Evolutionary conservation across 148 eudicot species (phyloP).

Genomic region (Rhododendron ovatum): DNA sequence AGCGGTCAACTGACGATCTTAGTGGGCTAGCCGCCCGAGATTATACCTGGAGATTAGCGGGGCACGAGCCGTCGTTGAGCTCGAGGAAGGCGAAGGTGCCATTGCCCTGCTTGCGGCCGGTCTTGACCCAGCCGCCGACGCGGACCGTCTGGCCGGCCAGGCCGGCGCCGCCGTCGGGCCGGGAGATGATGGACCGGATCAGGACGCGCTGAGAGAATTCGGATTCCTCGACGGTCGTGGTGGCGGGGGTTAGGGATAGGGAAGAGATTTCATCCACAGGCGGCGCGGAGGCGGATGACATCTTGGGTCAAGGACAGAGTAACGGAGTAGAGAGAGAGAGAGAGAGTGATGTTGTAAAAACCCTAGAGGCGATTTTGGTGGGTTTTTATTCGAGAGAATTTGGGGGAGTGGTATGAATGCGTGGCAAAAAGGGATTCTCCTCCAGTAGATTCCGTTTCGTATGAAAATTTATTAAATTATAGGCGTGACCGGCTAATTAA

Average conservation of each 20-base stretch:
- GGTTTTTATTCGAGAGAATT: background rate
- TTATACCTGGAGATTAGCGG: slow-evolving; percentile 68
- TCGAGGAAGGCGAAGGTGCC: slow-evolving; percentile 74
- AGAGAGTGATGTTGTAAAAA: background rate
- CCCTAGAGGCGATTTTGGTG: background rate
- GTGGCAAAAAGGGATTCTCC: background rate
- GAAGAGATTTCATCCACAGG: slow-evolving; percentile 18
- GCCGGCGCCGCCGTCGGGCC: slow-evolving; percentile 64
- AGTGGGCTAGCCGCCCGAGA: background rate
- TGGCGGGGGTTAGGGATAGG: slow-evolving; percentile 13
- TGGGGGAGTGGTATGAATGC: background rate
- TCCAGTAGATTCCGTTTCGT: background rate
- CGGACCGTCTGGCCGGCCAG: slow-evolving; percentile 52
- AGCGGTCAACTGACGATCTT: background rate
- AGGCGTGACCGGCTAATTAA: no score
- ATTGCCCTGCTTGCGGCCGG: slow-evolving; percentile 76
- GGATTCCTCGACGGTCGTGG: slow-evolving; percentile 23
- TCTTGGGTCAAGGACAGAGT: background rate
- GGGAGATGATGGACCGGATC: slow-evolving; percentile 48
- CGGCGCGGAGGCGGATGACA: slow-evolving; percentile 12
- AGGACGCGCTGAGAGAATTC: slow-evolving; percentile 65
- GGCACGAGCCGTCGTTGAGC: slow-evolving; percentile 75
- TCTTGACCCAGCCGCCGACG: slow-evolving; percentile 91
- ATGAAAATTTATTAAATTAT: no score
- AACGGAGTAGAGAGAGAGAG: background rate